Conservation (phyloP, 495 filamentous ascomycete genomes). For the Penicillium nucicola region DNA sequence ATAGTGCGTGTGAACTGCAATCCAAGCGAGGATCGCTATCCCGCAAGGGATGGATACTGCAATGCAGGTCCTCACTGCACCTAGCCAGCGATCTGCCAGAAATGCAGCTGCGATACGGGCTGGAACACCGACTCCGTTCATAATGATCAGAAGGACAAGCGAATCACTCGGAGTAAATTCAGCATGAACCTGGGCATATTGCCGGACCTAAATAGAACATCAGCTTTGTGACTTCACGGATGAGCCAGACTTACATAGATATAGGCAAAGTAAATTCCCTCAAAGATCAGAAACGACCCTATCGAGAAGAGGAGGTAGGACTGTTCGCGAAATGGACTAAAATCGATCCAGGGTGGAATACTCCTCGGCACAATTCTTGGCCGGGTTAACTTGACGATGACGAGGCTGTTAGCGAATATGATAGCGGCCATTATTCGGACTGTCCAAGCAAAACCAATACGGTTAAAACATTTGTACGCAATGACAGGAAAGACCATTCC, state of each 20-base stretch:
- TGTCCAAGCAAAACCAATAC: conserved; percentile 68
- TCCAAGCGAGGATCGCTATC: conserved; percentile 6
- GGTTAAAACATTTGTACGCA: conserved; percentile 55
- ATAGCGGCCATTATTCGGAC: conserved; percentile 66
- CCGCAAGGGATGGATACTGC: conserved; percentile 8
- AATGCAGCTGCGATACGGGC: conserved; percentile 59
- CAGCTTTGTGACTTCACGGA: conserved; percentile 40
- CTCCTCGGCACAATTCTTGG: conserved; percentile 56
- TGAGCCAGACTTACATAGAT: conserved; percentile 46
- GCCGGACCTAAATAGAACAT: background rate
- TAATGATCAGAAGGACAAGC: conserved; percentile 60
- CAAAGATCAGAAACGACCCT: conserved; percentile 54
- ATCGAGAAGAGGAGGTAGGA: conserved; percentile 58
- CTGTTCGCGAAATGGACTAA: conserved; percentile 54
- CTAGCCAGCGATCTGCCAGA: conserved; percentile 56
- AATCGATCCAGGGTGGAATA: conserved; percentile 56
- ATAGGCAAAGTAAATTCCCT: conserved; percentile 62
- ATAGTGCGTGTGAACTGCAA: conserved; percentile 1
- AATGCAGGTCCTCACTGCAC: conserved; percentile 38
- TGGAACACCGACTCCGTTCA: conserved; percentile 61
- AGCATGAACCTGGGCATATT: conserved; percentile 1
- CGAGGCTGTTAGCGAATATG: conserved; percentile 47
- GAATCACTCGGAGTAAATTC: conserved; percentile 33
- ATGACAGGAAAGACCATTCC: conserved; percentile 68
- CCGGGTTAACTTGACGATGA: conserved; percentile 43